A percentile compares a stretch with the other conserved stretches of the same genome.
phyloP scores from a whole-genome alignment of 2,329 filamentous ascomycete genomes.

The Apiospora aurea region DNA sequence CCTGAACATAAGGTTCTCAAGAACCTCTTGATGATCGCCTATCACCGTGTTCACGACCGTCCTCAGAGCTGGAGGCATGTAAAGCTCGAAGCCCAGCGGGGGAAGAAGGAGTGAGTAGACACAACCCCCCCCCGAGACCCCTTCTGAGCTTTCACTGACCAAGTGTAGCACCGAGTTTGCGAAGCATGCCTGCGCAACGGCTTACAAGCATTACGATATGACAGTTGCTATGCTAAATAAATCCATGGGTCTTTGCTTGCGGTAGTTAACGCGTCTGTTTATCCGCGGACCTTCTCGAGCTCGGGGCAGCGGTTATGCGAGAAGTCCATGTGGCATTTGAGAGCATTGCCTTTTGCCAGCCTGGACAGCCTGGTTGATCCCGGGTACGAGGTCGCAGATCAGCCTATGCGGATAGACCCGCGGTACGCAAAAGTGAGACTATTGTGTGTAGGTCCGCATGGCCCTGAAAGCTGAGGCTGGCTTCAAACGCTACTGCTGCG shows the following conservation, averaged over 20 bases:
- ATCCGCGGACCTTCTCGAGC: too few species aligned
- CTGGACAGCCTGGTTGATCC: background rate
- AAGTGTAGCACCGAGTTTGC: constrained; percentile 12
- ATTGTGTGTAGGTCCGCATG: background rate
- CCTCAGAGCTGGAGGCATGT: constrained; percentile 39
- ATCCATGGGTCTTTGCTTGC: constrained; percentile 71
- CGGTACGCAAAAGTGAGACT: constrained; percentile 7
- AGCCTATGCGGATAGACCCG: background rate
- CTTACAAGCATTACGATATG: constrained; percentile 70
- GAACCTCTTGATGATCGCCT: constrained; percentile 65
- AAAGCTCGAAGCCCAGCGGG: constrained; percentile 26
- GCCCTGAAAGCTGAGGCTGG: background rate
- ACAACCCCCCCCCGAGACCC: background rate
- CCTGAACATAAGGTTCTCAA: constrained; percentile 77
- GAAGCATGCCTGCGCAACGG: constrained; percentile 26
- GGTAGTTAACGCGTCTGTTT: constrained; percentile 40
- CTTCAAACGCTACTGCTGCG: constrained; percentile 1
- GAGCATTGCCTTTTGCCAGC: background rate
- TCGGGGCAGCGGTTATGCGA: background rate
- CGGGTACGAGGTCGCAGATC: background rate
- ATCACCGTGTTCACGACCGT: constrained; percentile 44
- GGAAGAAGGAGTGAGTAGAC: constrained; percentile 27
- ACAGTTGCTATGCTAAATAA: constrained; percentile 78
- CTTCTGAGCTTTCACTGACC: background rate
- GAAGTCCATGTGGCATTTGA: background rate